Evolutionary conservation across 192 early-diverging fungal genomes (phyloP).

Genomic region (Podila verticillata): DNA sequence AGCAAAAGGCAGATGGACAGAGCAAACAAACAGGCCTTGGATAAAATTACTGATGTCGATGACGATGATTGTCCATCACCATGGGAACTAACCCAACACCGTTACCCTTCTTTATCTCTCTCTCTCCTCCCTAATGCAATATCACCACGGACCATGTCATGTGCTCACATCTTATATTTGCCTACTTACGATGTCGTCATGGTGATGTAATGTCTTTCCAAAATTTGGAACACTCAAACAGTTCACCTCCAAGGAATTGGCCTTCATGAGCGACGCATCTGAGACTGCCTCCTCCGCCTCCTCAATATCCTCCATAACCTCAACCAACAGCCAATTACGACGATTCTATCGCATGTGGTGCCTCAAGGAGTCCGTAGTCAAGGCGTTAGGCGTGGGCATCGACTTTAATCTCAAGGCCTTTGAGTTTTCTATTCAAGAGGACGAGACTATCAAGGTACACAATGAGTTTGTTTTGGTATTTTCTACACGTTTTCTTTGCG

Average conservation of each 20-base stretch:
- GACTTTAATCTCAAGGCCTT: slow-evolving; percentile 55
- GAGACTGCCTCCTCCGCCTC: slow-evolving; percentile 1
- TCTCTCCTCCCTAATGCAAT: not conserved
- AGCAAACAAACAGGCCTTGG: not conserved
- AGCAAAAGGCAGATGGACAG: not conserved
- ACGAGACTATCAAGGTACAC: slow-evolving; percentile 19
- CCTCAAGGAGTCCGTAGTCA: slow-evolving; percentile 67
- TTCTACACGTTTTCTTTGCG: not conserved
- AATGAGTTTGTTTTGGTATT: not conserved
- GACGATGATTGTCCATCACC: not conserved
- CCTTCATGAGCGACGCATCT: slow-evolving; percentile 23
- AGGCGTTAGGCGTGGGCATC: slow-evolving; percentile 66
- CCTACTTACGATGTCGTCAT: not conserved
- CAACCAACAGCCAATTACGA: slow-evolving; percentile 28
- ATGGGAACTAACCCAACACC: not conserved
- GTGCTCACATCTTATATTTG: not conserved
- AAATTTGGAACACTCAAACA: not conserved
- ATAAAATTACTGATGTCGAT: not conserved
- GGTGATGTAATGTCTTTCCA: not conserved
- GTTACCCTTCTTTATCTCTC: not conserved
- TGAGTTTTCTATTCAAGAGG: slow-evolving; percentile 51
- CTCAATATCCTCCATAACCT: not conserved
- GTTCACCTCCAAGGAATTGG: slow-evolving; percentile 31
- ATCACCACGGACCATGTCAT: not conserved
- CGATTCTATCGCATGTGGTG: slow-evolving; percentile 65